Conservation (phyloP, 2,329 filamentous ascomycete genomes). For the Hawksworthiomyces lignivorus region DNA sequence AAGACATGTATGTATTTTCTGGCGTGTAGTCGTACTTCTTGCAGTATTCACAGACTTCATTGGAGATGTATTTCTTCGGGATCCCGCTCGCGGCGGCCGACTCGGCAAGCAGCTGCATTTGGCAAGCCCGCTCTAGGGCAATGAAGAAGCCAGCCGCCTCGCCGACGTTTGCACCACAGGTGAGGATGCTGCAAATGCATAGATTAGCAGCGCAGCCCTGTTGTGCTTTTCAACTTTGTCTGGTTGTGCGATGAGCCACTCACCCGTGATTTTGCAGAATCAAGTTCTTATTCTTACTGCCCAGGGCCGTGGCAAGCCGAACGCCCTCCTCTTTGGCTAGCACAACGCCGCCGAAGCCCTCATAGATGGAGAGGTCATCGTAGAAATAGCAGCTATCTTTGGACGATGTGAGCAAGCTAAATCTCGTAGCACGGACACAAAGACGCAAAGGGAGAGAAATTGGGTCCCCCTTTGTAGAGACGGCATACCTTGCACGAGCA, state of each 20-base stretch:
- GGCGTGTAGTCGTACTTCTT: too few relatives aligned
- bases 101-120: conserved; percentile 59
- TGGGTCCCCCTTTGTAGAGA: too few relatives aligned
- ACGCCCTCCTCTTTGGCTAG: conserved; percentile 47
- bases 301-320: conserved; percentile 46
- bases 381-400: conserved; percentile 49
- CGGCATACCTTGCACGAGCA: conserved; percentile 64
- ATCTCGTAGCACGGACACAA: too few relatives aligned
- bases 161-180: conserved; percentile 52
- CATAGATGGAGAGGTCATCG: conserved; percentile 47
- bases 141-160: conserved; percentile 52
- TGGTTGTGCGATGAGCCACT: too few relatives aligned
- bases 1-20: too few relatives aligned
- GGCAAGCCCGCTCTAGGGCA: conserved; percentile 59
- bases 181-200: too few relatives aligned
- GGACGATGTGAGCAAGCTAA: conserved; percentile 53
- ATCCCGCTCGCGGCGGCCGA: conserved; percentile 25
- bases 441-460: too few relatives aligned
- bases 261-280: conserved; percentile 56
- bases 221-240: too few relatives aligned
- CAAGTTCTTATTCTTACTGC: conserved; percentile 36
- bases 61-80: too few relatives aligned
- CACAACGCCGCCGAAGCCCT: conserved; percentile 51
- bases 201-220: too few relatives aligned
- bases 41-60: too few relatives aligned